phyloP scores from a whole-genome alignment of 495 filamentous ascomycete species.

The Jackrogersella minutella region DNA sequence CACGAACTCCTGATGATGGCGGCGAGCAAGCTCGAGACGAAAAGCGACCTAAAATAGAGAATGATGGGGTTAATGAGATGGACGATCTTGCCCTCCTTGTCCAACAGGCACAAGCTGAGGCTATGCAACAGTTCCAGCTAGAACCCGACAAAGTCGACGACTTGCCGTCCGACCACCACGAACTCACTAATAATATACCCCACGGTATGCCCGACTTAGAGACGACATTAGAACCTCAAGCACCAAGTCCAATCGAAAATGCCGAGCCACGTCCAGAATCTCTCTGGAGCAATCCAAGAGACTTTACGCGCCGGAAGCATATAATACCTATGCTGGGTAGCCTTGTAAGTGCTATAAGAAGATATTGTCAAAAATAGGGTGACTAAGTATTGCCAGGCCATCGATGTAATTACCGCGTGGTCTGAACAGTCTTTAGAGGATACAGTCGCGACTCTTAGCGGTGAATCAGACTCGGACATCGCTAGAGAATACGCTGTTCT shows the following conservation, averaged over 20 bases:
- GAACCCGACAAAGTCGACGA: conserved; percentile 10
- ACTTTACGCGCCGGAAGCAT: conserved; percentile 46
- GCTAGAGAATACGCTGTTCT: conserved; percentile 82
- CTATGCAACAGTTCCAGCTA: conserved; percentile 43
- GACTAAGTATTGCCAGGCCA: conserved; percentile 45
- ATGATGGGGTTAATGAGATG: conserved; percentile 25
- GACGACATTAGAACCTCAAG: conserved; percentile 12
- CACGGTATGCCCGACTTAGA: conserved; percentile 24
- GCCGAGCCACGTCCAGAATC: conserved; percentile 37
- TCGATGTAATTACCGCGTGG: conserved; percentile 55
- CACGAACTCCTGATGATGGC: conserved; percentile 42
- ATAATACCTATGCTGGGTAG: conserved; percentile 54
- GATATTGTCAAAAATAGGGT: not conserved
- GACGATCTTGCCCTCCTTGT: conserved; percentile 44
- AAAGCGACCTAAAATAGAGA: conserved; percentile 51
- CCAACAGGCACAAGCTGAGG: conserved; percentile 41
- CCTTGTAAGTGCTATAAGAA: conserved; percentile 37
- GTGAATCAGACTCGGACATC: conserved; percentile 75
- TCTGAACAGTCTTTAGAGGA: conserved; percentile 61
- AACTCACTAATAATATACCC: conserved; percentile 9
- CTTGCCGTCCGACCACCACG: conserved; percentile 10
- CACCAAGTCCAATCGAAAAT: conserved; percentile 26
- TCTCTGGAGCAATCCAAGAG: conserved; percentile 43
- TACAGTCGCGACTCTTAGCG: conserved; percentile 73
- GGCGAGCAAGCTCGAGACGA: conserved; percentile 33